Conservation (phyloP, 1,139 yeast genomes). For the Magnusiomyces magnusii region DNA sequence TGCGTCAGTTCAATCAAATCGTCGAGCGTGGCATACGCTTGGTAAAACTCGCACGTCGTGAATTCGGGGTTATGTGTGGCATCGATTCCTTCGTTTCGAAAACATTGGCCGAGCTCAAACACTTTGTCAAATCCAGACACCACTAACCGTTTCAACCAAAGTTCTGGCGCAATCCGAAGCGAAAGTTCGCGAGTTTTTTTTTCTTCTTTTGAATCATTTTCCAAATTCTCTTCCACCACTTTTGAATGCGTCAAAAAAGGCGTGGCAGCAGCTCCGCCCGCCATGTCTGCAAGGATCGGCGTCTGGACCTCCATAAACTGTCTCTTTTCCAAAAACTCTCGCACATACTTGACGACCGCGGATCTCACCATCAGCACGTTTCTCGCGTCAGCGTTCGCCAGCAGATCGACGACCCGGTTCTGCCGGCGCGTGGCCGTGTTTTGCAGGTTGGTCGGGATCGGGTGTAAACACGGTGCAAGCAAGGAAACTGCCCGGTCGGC, state of each 20-base stretch:
- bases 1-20: slow-evolving; percentile 65
- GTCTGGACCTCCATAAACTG: slow-evolving; percentile 80
- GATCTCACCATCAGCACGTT: slow-evolving; percentile 49
- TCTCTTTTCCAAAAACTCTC: slow-evolving; percentile 48
- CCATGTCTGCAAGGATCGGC: slow-evolving; percentile 60
- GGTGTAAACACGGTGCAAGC: slow-evolving; percentile 62
- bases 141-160: slow-evolving; percentile 80
- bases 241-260: slow-evolving; percentile 61
- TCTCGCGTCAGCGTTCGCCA: slow-evolving; percentile 47
- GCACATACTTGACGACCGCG: slow-evolving; percentile 44
- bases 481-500: slow-evolving; percentile 43
- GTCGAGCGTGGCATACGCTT: slow-evolving; percentile 62
- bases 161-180: slow-evolving; percentile 86
- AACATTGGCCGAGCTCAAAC: slow-evolving; percentile 78
- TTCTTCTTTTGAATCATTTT: slow-evolving; percentile 1
- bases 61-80: slow-evolving; percentile 94
- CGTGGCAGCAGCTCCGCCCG: slow-evolving; percentile 86
- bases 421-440: slow-evolving; percentile 53
- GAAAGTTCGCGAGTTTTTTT: slow-evolving; percentile 38
- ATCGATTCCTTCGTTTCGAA: slow-evolving; percentile 91
- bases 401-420: slow-evolving; percentile 67
- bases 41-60: slow-evolving; percentile 89
- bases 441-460: slow-evolving; percentile 56
- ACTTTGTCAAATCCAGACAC: slow-evolving; percentile 80
- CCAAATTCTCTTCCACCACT: slow-evolving; percentile 32